Evolutionary conservation across 176 grass and related monocot species (phyloP).

Genomic region (Oryza rufipogon): DNA sequence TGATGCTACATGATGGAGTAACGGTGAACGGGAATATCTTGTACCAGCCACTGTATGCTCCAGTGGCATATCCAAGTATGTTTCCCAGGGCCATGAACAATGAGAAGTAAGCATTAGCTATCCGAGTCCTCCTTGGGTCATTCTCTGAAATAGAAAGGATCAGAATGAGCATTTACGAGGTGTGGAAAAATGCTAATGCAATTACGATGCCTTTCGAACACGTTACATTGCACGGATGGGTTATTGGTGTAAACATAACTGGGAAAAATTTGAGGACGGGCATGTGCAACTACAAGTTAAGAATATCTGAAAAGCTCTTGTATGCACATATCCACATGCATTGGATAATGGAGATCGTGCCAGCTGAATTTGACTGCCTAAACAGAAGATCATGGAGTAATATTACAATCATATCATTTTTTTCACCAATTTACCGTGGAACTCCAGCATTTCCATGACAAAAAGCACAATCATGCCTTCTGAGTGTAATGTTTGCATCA

Average conservation of each 20-base stretch:
- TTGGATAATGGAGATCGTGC: neutral
- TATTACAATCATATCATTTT: neutral
- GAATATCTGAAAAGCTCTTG: neutral
- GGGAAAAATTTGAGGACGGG: neutral
- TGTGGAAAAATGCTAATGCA: neutral
- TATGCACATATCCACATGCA: neutral
- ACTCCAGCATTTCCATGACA: neutral
- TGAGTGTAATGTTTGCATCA: neutral
- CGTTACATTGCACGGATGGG: neutral
- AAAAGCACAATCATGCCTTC: neutral
- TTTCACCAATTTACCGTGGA: neutral
- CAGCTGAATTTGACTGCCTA: neutral
- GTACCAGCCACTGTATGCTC: slow-evolving; percentile 81
- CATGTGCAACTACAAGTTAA: neutral
- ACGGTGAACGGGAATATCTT: slow-evolving; percentile 81
- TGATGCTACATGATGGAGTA: slow-evolving; percentile 67
- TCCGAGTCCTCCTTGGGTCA: slow-evolving; percentile 76
- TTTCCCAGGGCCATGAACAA: slow-evolving; percentile 97
- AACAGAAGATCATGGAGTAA: neutral
- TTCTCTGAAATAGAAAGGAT: slow-evolving; percentile 65
- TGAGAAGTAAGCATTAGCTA: slow-evolving; percentile 98
- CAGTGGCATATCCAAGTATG: slow-evolving; percentile 85
- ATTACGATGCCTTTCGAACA: neutral
- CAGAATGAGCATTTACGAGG: neutral
- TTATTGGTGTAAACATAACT: neutral